These are phyloP conservation scores for Tricholoma sp. DNA, from an alignment of 768 basidiomycete genomes.

Conservation along the genomic window DNA sequence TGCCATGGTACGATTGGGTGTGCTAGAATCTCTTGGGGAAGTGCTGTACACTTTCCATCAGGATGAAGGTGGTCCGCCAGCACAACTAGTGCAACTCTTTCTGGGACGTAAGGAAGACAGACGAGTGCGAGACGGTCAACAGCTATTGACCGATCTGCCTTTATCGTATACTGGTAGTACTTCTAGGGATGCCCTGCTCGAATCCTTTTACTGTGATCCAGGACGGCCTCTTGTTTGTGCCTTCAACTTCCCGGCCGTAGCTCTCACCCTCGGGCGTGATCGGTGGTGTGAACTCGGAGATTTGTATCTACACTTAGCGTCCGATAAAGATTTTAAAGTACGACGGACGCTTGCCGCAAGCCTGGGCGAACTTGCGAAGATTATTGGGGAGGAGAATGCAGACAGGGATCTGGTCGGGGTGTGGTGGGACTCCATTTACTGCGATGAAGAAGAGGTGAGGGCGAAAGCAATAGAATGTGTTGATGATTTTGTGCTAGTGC, in stretches of 20 bases:
- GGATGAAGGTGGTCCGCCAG: conserved; percentile 61
- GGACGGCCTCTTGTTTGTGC: conserved; percentile 75
- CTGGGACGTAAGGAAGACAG: conserved; percentile 52
- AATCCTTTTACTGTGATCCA: conserved; percentile 56
- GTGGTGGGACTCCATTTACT: conserved; percentile 57
- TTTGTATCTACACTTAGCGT: conserved; percentile 60
- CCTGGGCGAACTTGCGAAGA: conserved; percentile 81
- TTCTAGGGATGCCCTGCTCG: conserved; percentile 19
- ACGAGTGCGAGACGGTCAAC: conserved; percentile 35
- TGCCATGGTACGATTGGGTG: conserved; percentile 67
- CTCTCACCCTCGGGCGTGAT: conserved; percentile 67
- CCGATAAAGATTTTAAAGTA: conserved; percentile 57
- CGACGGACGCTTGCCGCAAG: conserved; percentile 81
- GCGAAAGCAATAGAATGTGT: conserved; percentile 66
- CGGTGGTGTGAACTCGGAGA: conserved; percentile 74
- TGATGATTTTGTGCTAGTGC: conserved; percentile 46
- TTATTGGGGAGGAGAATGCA: conserved; percentile 70
- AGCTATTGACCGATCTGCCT: conserved; percentile 14
- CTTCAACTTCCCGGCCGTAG: conserved; percentile 90
- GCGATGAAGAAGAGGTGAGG: conserved; percentile 65
- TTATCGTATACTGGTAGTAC: background rate
- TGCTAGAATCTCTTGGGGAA: conserved; percentile 85
- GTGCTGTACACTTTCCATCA: conserved; percentile 78
- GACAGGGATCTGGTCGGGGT: conserved; percentile 63
- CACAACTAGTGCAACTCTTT: conserved; percentile 71